Evolutionary conservation across 306 rosid genomes (phyloP).

Genomic region (Citrullus amarus): DNA sequence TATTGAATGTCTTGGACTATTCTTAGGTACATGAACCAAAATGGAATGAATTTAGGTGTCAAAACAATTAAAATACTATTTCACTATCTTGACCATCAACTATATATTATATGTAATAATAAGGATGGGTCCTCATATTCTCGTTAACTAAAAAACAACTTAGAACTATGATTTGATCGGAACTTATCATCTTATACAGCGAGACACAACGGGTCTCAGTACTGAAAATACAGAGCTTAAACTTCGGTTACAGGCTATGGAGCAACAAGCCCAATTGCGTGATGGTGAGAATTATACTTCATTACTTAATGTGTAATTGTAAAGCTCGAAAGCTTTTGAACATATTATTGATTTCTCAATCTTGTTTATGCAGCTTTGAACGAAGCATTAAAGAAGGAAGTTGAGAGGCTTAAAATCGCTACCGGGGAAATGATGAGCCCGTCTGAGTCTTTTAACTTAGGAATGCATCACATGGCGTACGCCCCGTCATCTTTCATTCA

Average conservation of each 20-base stretch:
- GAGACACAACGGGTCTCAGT: constrained; percentile 81
- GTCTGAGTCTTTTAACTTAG: constrained; percentile 64
- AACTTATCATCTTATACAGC: constrained; percentile 30
- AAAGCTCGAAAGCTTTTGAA: neutral
- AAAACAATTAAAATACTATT: neutral
- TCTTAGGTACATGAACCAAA: no score
- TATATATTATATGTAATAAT: neutral
- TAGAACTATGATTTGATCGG: constrained; percentile 7
- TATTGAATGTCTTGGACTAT: no score
- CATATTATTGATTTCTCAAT: neutral
- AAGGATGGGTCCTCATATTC: neutral
- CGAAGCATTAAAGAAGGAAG: constrained; percentile 90
- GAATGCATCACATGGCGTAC: constrained; percentile 70
- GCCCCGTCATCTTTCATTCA: constrained; percentile 53
- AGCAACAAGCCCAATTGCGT: constrained; percentile 95
- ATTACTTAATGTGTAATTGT: neutral
- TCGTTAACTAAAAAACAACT: neutral
- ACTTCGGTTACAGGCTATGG: constrained; percentile 92
- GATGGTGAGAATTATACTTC: constrained; percentile 44
- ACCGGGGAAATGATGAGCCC: constrained; percentile 77
- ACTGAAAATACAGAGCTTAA: constrained; percentile 91
- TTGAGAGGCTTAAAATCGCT: constrained; percentile 84
- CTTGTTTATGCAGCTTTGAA: constrained; percentile 53
- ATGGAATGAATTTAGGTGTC: neutral
- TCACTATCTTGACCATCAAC: neutral